Conservation (phyloP, 768 basidiomycete species). For the Melanogaster broomeanus region DNA sequence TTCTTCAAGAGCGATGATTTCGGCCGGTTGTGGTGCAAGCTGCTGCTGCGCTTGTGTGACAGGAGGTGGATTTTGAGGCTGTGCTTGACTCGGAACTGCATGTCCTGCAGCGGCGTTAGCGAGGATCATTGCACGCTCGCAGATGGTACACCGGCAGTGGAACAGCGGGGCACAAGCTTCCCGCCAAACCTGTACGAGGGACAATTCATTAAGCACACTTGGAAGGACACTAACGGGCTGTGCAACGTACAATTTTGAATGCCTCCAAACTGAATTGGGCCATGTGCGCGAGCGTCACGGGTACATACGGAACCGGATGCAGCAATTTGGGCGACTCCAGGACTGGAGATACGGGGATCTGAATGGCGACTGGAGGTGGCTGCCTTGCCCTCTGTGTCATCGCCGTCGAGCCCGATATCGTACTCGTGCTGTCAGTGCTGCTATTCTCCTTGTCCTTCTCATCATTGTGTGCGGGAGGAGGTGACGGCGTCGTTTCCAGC, state of each 20-base stretch:
- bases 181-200: constrained; percentile 58
- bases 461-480: constrained; percentile 49
- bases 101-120: constrained; percentile 47
- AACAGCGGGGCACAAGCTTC: constrained; percentile 73
- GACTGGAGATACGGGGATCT: constrained; percentile 55
- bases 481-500: constrained; percentile 76
- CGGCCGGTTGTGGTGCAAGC: constrained; percentile 10
- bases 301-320: constrained; percentile 70
- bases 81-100: constrained; percentile 31
- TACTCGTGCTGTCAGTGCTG: not conserved
- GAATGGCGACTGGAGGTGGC: constrained; percentile 32
- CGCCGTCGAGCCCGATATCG: not conserved
- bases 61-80: constrained; percentile 8
- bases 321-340: constrained; percentile 61
- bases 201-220: not conserved
- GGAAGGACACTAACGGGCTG: not conserved
- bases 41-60: constrained; percentile 14
- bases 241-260: constrained; percentile 50
- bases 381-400: constrained; percentile 13
- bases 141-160: constrained; percentile 72
- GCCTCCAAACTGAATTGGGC: constrained; percentile 61
- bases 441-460: constrained; percentile 39
- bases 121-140: constrained; percentile 62
- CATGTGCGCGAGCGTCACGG: constrained; percentile 53
- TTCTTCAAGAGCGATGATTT: constrained; percentile 32